Base-by-base conservation (phyloP, 768 basidiomycete species). In the Hygrophorus pudorinus region DNA sequence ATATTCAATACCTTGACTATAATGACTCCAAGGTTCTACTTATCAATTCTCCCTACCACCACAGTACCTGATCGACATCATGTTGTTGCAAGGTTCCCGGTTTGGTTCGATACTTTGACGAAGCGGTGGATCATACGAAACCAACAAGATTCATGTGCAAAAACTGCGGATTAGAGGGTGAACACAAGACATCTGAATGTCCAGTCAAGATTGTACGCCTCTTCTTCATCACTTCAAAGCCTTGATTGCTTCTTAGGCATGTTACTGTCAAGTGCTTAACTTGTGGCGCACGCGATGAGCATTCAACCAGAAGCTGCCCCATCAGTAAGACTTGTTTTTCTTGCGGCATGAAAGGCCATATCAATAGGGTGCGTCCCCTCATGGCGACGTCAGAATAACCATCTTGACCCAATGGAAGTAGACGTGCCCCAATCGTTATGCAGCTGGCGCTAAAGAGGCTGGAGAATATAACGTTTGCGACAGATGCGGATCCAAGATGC, bases 291-390 rank as follows among this genome's bases (percentile, higher is more conserved):
- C 76, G 81, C 40, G 75, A 89, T 53, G 86, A 89, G 48, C 87
- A 90, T 59, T 66, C 70, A 2, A 87, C 87, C 13, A 70, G 79
- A 32, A 76, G 77, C 41, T 90, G 86, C 61, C 85, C 86, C 2
- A 81, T 86, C 48, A 79, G 77, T 61, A 88, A 88, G 60, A 78
- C 73, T 0, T 90, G 87, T 54, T 89, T 77, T 53, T 72, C 68
- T 2, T 90, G 87, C 52, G 83, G 83, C 12, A 85, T 86, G 83
- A 85, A 83, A 56, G 87, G 87, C 1, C 86, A 88, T 55, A 75
- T 87, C 44, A 84, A 73, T 50, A 70, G 65, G 45, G 86, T 85
- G 51, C 39, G 72, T 59, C 10, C 7, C 4, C 16, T 27, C 9
- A 11, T 36, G 16, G 4, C 24, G 24, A 35, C 14, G 2, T 10